phyloP scores from a whole-genome alignment of 768 basidiomycete species.

The Thelephora aurantiotincta region DNA sequence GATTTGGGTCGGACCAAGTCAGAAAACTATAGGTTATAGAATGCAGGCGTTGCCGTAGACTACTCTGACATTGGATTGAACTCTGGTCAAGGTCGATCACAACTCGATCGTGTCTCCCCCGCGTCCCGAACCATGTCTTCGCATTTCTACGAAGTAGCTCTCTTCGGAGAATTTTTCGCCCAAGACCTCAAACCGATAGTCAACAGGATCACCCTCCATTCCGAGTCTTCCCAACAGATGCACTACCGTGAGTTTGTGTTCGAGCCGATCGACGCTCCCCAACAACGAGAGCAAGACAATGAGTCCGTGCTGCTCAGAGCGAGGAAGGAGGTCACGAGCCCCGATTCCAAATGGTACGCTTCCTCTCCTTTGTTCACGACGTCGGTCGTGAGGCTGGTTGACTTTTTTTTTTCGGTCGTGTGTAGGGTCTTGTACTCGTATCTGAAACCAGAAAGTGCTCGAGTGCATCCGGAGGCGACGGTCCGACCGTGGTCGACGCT shows the following conservation, averaged over 20 bases:
- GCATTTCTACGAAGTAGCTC: slow-evolving; percentile 67
- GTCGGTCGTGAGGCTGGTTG: not conserved
- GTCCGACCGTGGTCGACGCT: slow-evolving; percentile 77
- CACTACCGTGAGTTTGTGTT: slow-evolving; percentile 72
- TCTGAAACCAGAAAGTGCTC: slow-evolving; percentile 71
- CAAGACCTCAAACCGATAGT: slow-evolving; percentile 64
- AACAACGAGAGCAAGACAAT: slow-evolving; percentile 41
- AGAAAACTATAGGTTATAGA: slow-evolving; percentile 38
- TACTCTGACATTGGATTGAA: too few species aligned
- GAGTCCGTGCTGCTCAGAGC: slow-evolving; percentile 64
- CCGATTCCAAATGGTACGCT: slow-evolving; percentile 50
- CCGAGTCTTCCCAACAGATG: slow-evolving; percentile 62
- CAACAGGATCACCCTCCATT: slow-evolving; percentile 70
- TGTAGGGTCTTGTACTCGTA: slow-evolving; percentile 66
- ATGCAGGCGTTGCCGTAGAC: too few species aligned
- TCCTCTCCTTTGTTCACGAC: not conserved
- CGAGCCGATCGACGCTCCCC: slow-evolving; percentile 58
- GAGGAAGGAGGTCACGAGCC: slow-evolving; percentile 55
- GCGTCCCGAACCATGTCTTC: slow-evolving; percentile 14
- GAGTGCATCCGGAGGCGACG: slow-evolving; percentile 76
- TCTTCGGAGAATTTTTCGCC: slow-evolving; percentile 72
- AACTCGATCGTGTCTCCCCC: not conserved
- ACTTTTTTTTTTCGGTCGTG: not conserved
- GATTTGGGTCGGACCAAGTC: slow-evolving; percentile 47
- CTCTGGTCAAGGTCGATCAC: not conserved